These are phyloP conservation scores for Aspergillus calidoustus DNA, from an alignment of 2,329 filamentous ascomycete genomes.

Conservation along the genomic window DNA sequence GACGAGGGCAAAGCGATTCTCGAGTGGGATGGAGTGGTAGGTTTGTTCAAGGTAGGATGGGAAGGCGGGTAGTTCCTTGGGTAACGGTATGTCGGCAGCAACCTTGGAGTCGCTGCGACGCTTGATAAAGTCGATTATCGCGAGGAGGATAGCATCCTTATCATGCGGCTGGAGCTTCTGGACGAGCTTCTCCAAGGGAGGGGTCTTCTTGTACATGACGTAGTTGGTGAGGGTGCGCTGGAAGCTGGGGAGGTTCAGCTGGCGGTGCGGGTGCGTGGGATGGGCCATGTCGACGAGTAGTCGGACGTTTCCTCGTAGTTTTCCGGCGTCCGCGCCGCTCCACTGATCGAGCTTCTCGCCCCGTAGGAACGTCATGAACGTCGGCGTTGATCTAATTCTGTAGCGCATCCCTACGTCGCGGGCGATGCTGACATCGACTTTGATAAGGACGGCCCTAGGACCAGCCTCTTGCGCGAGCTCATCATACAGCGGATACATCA, in stretches of 20 bases:
- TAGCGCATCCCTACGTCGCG: conserved; percentile 68
- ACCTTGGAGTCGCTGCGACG: conserved; percentile 52
- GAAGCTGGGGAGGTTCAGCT: conserved; percentile 72
- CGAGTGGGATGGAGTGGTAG: conserved; percentile 61
- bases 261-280: conserved; percentile 75
- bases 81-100: conserved; percentile 69
- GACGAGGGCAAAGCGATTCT: conserved; percentile 77
- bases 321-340: conserved; percentile 73
- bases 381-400: conserved; percentile 76
- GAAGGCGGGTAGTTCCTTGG: conserved; percentile 70
- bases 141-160: conserved; percentile 63
- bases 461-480: conserved; percentile 75
- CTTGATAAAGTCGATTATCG: conserved; percentile 73
- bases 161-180: conserved; percentile 72
- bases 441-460: conserved; percentile 72
- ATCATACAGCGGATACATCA: conserved; percentile 80
- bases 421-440: conserved; percentile 75
- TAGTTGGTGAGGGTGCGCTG: conserved; percentile 66
- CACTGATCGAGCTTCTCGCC: conserved; percentile 79
- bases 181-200: conserved; percentile 80
- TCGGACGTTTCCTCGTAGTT: conserved; percentile 72
- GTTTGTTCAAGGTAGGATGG: conserved; percentile 63
- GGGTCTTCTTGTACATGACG: conserved; percentile 77
- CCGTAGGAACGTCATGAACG: conserved; percentile 82
- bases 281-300: conserved; percentile 76